Evolutionary conservation across 2,329 filamentous ascomycete species (phyloP).

Genomic region (Ceratocystis diversiconidia): DNA sequence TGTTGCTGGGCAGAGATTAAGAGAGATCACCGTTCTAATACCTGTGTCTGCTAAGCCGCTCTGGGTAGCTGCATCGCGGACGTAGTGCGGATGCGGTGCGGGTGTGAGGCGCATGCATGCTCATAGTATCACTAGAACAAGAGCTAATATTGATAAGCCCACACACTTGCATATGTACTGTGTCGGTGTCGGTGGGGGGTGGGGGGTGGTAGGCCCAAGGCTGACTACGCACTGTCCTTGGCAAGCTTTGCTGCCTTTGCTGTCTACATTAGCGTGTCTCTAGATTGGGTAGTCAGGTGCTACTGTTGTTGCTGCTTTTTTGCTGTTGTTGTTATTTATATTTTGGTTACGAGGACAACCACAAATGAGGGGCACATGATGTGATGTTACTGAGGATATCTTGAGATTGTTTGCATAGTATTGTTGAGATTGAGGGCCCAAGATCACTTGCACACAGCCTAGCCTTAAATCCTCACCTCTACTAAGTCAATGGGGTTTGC

Average conservation of each 20-base stretch:
- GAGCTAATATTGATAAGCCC: not conserved
- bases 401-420: not conserved
- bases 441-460: not conserved
- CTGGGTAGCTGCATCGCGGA: not conserved
- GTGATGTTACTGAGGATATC: not conserved
- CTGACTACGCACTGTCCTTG: not conserved
- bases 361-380: not conserved
- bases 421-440: not conserved
- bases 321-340: not conserved
- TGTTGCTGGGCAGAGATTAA: not conserved
- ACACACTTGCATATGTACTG: not conserved
- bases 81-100: not conserved
- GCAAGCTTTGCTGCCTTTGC: too few species aligned
- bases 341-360: conserved; percentile 2
- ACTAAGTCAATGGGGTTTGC: not conserved
- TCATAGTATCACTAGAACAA: not conserved
- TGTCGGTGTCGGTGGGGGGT: not conserved
- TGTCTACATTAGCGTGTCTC: too few species aligned
- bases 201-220: not conserved
- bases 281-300: not conserved
- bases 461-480: not conserved
- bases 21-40: not conserved
- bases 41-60: not conserved
- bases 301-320: not conserved
- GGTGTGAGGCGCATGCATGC: not conserved